Percentiles rank a stretch among this genome's conserved stretches.
Evolutionary conservation across 2,329 filamentous ascomycete genomes (phyloP).

Genomic region (Fulvia fulva): DNA sequence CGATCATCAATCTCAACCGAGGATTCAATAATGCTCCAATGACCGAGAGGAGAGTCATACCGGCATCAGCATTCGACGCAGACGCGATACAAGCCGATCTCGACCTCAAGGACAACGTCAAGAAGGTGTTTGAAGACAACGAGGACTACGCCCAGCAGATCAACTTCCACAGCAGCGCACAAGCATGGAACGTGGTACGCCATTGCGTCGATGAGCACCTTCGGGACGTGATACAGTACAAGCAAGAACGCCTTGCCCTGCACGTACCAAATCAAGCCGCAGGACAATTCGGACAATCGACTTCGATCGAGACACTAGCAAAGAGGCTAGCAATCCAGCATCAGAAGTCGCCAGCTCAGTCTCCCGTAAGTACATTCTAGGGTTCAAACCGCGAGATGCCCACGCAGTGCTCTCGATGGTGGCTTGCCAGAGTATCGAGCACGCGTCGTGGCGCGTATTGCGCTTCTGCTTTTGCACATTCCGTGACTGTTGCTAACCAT

Average conservation of each 20-base stretch:
- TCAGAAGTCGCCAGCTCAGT: constrained; percentile 15
- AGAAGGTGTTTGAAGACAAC: constrained; percentile 16
- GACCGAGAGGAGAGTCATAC: background rate
- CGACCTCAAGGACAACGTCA: constrained; percentile 14
- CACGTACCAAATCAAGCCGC: background rate
- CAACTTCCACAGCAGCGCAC: constrained; percentile 49
- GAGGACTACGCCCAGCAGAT: constrained; percentile 10
- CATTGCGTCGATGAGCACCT: constrained; percentile 50
- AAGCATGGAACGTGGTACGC: constrained; percentile 57
- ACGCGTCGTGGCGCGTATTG: background rate
- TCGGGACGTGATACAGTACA: constrained; percentile 26
- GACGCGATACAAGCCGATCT: background rate
- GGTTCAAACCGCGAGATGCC: background rate
- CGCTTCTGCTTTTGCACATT: background rate
- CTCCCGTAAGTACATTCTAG: background rate
- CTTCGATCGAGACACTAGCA: constrained; percentile 18
- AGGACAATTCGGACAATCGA: background rate
- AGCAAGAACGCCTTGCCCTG: background rate
- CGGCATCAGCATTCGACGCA: constrained; percentile 4
- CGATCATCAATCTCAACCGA: background rate
- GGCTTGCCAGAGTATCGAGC: background rate
- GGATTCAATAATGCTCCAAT: background rate
- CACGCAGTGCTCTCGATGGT: background rate
- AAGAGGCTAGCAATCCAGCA: constrained; percentile 15
- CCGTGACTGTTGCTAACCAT: background rate